These are phyloP conservation scores for Jatropha podagrica DNA, from an alignment of 441 rosid species.

Conservation along the genomic window DNA sequence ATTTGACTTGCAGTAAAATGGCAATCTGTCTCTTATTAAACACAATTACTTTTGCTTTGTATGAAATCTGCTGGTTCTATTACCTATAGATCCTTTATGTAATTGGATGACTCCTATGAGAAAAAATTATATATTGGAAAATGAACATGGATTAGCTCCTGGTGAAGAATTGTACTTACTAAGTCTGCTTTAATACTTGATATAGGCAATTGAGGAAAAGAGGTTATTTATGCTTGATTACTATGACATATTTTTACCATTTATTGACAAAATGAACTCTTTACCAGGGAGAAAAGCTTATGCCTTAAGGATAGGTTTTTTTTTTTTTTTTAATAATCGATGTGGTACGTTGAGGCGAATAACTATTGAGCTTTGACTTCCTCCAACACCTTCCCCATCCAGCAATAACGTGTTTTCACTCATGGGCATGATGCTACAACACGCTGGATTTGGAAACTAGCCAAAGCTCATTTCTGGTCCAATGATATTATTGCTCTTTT, in stretches of 20 bases:
- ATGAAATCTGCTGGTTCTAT: not conserved
- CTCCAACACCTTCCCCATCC: slow-evolving; percentile 52
- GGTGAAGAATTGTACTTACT: slow-evolving; percentile 3
- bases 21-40: not conserved
- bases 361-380: slow-evolving; percentile 83
- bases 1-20: not conserved
- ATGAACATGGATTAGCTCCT: not conserved
- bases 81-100: not conserved
- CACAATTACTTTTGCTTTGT: not conserved
- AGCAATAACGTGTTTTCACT: slow-evolving; percentile 51
- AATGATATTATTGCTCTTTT: slow-evolving; percentile 38
- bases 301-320: slow-evolving; percentile 63
- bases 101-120: not conserved
- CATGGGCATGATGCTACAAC: slow-evolving; percentile 84
- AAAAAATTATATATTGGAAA: not conserved
- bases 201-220: slow-evolving; percentile 82
- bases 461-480: slow-evolving; percentile 91
- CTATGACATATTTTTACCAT: slow-evolving; percentile 86
- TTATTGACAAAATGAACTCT: slow-evolving; percentile 58
- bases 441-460: slow-evolving; percentile 92
- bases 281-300: slow-evolving; percentile 60
- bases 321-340: slow-evolving; percentile 53
- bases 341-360: slow-evolving; percentile 56
- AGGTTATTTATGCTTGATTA: slow-evolving; percentile 79
- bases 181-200: slow-evolving; percentile 16